These are phyloP conservation scores for Uronychia binucleata DNA, from an alignment of 73 alveolate species.

Conservation along the genomic window DNA sequence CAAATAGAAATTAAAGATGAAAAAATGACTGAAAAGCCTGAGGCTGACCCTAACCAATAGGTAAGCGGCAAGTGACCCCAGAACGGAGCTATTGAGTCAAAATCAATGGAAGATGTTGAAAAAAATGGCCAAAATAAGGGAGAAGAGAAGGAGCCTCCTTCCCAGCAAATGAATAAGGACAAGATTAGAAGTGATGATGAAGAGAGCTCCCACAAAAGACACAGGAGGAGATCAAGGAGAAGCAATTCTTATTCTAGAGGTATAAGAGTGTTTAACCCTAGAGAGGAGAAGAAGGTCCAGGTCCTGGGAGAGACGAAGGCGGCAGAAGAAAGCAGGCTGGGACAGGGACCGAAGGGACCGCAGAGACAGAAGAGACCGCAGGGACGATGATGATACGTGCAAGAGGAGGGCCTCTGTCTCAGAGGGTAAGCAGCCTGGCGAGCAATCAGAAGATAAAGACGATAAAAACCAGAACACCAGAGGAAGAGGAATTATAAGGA, in stretches of 20 bases:
- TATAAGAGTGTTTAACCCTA: not conserved
- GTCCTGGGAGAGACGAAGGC: not conserved
- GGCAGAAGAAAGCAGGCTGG: not conserved
- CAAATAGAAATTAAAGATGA: not conserved
- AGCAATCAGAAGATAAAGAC: not conserved
- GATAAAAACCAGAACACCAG: not conserved
- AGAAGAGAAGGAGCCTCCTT: not conserved
- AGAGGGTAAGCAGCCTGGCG: not conserved
- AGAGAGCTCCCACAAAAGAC: not conserved
- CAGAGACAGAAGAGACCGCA: not conserved
- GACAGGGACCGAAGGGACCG: not conserved
- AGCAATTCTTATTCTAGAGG: not conserved
- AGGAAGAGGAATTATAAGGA: not conserved
- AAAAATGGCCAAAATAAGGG: not conserved
- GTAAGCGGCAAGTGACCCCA: not conserved
- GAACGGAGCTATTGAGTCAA: not conserved
- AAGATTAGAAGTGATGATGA: not conserved
- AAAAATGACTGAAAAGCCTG: not conserved
- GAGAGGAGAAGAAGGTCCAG: not conserved
- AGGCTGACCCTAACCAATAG: not conserved
- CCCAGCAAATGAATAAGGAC: no score
- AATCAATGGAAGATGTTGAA: not conserved
- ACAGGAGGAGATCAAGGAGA: not conserved
- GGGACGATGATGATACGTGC: not conserved
- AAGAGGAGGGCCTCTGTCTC: not conserved